Base-by-base conservation (phyloP, 768 basidiomycete species). In the Sporobolomyces roseus region DNA sequence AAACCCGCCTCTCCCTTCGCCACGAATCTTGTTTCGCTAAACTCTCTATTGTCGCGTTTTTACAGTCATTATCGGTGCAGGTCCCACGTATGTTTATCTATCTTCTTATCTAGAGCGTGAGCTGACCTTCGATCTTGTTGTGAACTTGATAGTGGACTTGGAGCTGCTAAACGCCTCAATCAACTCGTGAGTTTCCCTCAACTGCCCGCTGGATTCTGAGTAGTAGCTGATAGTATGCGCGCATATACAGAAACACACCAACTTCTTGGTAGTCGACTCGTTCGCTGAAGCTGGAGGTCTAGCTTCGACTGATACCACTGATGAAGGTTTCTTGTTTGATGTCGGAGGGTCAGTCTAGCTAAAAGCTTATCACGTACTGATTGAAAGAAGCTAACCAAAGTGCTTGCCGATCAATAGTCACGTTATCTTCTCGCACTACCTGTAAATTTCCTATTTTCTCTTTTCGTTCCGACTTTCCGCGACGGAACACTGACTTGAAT, bases 401-500 rank as follows among this genome's bases (percentile, higher is more conserved):
- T n/a, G n/a, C n/a, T n/a, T n/a, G 38, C 54, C 33, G 49, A 36
- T 27, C 56, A 7, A 9, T 14, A 78, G 80, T 14, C 80, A 80
- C 73, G 80, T 80, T 60, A 80, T 80, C 67, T 80, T 80, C 74
- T 79, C 78, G 23, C 79, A 80, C 73, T 80, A 80, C 65, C 74
- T 76, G 72, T 72, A 10, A 30, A 64, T 48, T 38, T 25, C n/a
- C 41, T 38, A 27, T 13, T 30, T 43, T 51, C n/a, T n/a, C n/a
- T n/a, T n/a, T n/a, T n/a, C 33, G 51, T 3, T n/a, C 35, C 19
- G 10, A 19, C 27, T 10, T 36, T 7, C 8, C 45, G 46, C 63
- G 53, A 29, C 23, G 29, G 32, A 4, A 33, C 30, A 12, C 30
- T 60, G 54, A 63, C 49, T 17, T 54, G 13, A 14, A 21, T n/a